Evolutionary conservation across 2,329 filamentous ascomycete species (phyloP), one percentile per base, ranked within the genome.

Genomic region (Magnaporthiopsis incrustans): DNA sequence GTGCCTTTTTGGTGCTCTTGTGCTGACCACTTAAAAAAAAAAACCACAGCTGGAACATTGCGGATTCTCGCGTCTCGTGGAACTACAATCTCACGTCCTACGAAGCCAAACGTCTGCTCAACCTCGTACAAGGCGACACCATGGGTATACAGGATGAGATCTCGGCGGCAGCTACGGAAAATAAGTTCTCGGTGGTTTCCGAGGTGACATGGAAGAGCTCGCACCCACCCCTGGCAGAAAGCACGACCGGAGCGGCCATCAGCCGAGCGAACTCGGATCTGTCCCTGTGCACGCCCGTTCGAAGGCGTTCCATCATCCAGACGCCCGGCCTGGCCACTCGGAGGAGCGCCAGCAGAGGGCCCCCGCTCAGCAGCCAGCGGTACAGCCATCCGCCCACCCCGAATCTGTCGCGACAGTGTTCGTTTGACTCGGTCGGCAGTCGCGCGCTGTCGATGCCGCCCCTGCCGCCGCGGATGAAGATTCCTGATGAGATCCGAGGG

Each of bases 311-410:
- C 3, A 69, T 82, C 50, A 73, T 80, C 15, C 79, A 79, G 65
- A 80, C 76, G 0, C 81, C 81, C 0, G 81, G 81, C 14, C 74
- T 83, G 27, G 81, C 81, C 10, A 83, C 81, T 10, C 77, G 80
- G 11, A 68, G 63, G 57, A 64, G 66, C 65, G 73, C 67, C 66
- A 67, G 66, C 65, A 69, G 65, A 57, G 33, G 38, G 38, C 65
- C 62, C 62, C 59, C 62, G 4, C 67, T 71, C 33, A 74, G 71
- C 66, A 57, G 69, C 74, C 4, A 77, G 70, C 65, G 75, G 15
- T 72, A 74, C 64, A 80, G 76, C 65, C 73, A 75, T 32, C 75
- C 76, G 5, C 69, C 73, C 2, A 77, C 77, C 3, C 75, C 77
- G 8, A 74, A 68, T 35, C 69, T 77, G 53, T 78, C 77, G 2